These are phyloP conservation scores for Xylariaceae sp. DNA, from an alignment of 2,329 filamentous ascomycete species.

Conservation along the genomic window DNA sequence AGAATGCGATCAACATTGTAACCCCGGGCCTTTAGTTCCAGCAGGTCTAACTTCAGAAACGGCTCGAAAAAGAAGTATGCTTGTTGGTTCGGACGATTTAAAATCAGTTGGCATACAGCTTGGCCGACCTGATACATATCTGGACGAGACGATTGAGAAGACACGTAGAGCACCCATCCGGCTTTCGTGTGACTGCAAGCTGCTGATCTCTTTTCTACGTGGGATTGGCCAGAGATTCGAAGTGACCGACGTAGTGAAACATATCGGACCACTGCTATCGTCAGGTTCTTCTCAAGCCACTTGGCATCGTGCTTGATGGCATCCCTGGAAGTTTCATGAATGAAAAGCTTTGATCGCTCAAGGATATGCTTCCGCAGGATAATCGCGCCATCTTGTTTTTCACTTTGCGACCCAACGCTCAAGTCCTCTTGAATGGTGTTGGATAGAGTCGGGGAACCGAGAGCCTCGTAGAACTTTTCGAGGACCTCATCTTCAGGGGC, in stretches of 20 bases:
- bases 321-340: conserved; percentile 70
- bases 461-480: conserved; percentile 75
- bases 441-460: conserved; percentile 74
- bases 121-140: conserved; percentile 93
- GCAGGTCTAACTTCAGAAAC: conserved; percentile 77
- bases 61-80: conserved; percentile 88
- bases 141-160: conserved; percentile 53
- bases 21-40: conserved; percentile 75
- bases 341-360: conserved; percentile 82
- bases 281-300: conserved; percentile 84
- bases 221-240: conserved; percentile 61
- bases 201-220: conserved; percentile 70
- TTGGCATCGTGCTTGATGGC: conserved; percentile 79
- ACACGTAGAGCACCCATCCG: conserved; percentile 69
- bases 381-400: conserved; percentile 63
- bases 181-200: conserved; percentile 52
- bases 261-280: conserved; percentile 70
- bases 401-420: conserved; percentile 59
- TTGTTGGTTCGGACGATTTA: conserved; percentile 79
- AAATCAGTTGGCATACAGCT: conserved; percentile 73
- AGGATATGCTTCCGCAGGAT: conserved; percentile 74
- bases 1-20: conserved; percentile 97
- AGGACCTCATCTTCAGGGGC: conserved; percentile 85
- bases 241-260: conserved; percentile 75
- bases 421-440: conserved; percentile 73